Conservation (phyloP, 176 grass and related monocot genomes). For the Triticum monococcum region DNA sequence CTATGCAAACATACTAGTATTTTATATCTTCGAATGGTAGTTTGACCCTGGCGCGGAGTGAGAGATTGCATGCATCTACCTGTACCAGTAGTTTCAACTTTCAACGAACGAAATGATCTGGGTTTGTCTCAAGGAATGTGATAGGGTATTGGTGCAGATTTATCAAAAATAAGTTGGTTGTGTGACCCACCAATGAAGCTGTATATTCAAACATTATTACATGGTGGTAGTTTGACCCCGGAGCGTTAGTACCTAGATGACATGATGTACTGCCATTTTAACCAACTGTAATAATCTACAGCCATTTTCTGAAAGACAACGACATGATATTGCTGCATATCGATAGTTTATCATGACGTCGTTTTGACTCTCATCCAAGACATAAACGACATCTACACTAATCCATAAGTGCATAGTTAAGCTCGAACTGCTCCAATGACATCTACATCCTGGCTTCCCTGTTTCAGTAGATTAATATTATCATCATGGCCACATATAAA, state of each 20-base stretch:
- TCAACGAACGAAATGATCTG: neutral
- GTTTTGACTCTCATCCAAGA: slow-evolving; percentile 11
- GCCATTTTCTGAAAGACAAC: neutral
- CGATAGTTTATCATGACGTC: neutral
- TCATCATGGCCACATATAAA: too few relatives aligned
- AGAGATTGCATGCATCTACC: neutral
- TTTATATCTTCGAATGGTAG: neutral
- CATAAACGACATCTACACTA: neutral
- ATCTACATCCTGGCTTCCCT: neutral
- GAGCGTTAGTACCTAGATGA: neutral
- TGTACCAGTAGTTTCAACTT: neutral
- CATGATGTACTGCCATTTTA: neutral
- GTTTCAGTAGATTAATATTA: neutral
- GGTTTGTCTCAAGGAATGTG: neutral
- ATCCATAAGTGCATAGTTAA: neutral
- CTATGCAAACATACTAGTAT: neutral
- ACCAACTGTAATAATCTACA: neutral
- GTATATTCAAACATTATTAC: neutral
- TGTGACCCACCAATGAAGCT: neutral
- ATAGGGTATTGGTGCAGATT: neutral
- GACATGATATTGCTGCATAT: neutral
- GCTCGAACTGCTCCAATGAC: neutral
- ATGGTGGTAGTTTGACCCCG: neutral
- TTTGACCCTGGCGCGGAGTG: neutral
- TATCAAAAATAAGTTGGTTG: too few relatives aligned